Conservation (phyloP, 768 basidiomycete species). For the Ramaria rubella region DNA sequence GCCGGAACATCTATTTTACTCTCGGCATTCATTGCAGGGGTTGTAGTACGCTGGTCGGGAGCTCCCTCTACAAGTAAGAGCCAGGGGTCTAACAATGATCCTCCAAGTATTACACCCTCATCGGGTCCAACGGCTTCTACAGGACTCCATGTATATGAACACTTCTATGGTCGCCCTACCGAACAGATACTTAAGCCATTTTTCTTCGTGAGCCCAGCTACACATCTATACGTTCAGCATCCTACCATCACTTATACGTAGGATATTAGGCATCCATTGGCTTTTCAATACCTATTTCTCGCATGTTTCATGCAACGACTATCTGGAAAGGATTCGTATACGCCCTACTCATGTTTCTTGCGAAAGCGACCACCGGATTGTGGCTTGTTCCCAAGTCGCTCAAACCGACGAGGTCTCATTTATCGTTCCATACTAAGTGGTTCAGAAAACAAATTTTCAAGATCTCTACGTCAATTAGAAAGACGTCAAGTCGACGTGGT, state of each 20-base stretch:
- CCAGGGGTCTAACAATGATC: background rate
- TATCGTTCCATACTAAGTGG: background rate
- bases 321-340: conserved; percentile 55
- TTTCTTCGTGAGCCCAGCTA: conserved; percentile 41
- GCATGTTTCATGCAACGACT: conserved; percentile 30
- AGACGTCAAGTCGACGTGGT: too few species aligned
- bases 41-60: conserved; percentile 1
- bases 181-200: conserved; percentile 46
- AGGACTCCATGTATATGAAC: conserved; percentile 14
- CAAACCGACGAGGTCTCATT: background rate
- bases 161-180: conserved; percentile 33
- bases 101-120: background rate
- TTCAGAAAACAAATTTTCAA: background rate
- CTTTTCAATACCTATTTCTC: conserved; percentile 44
- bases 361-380: conserved; percentile 46
- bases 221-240: background rate
- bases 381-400: background rate
- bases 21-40: background rate
- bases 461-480: too few species aligned
- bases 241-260: background rate
- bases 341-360: conserved; percentile 49
- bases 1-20: conserved; percentile 1
- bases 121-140: background rate
- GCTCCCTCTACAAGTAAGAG: background rate
- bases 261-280: conserved; percentile 42